Evolutionary conservation across 768 basidiomycete genomes (phyloP).

Genomic region (Megacollybia marginata): DNA sequence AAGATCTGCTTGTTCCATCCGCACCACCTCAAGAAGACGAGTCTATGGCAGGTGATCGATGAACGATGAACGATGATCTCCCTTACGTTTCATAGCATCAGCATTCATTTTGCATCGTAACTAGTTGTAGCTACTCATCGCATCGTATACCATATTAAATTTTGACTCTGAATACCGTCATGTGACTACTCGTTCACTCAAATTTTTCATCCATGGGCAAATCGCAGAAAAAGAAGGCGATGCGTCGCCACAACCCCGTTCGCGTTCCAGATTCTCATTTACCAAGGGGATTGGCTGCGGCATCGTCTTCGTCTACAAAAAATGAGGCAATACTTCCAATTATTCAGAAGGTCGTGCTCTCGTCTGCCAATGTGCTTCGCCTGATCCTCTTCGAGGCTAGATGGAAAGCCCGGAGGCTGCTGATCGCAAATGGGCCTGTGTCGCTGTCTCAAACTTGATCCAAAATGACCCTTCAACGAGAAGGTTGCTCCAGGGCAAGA

Average conservation of each 20-base stretch:
- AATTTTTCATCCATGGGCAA: constrained; percentile 70
- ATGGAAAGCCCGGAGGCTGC: constrained; percentile 68
- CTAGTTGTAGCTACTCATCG: too few relatives aligned
- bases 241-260: constrained; percentile 89
- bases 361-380: not conserved
- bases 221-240: constrained; percentile 78
- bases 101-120: too few relatives aligned
- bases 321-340: constrained; percentile 79
- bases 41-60: too few relatives aligned
- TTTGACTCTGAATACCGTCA: not conserved
- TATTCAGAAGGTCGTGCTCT: constrained; percentile 67
- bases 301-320: constrained; percentile 66
- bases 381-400: constrained; percentile 27
- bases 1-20: constrained; percentile 32
- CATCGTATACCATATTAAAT: too few relatives aligned
- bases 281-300: constrained; percentile 72
- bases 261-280: constrained; percentile 91
- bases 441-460: constrained; percentile 91
- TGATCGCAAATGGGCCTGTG: constrained; percentile 94
- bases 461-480: constrained; percentile 93
- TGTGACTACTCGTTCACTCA: not conserved
- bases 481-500: constrained; percentile 83
- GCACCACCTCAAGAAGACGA: constrained; percentile 24
- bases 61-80: too few relatives aligned
- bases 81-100: too few relatives aligned